Conservation (phyloP, 352 stramenopile species). For the Globisporangium irregulare region DNA sequence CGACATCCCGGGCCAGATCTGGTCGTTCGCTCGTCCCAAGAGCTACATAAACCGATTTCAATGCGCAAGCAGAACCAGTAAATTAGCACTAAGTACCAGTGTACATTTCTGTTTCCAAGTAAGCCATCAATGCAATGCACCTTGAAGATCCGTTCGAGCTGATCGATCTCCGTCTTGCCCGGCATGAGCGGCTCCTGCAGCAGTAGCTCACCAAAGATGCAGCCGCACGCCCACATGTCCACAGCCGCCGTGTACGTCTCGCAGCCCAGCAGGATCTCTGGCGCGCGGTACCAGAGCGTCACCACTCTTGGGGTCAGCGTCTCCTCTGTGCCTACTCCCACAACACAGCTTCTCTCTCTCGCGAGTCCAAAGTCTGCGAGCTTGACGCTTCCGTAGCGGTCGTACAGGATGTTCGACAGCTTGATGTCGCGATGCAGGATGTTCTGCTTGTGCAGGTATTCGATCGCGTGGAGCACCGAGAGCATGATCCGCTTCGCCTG, state of each 20-base stretch:
- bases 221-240: conserved; percentile 88
- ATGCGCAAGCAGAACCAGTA: background rate
- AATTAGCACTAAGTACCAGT: background rate
- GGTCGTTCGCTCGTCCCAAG: conserved; percentile 58
- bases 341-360: conserved; percentile 52
- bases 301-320: conserved; percentile 84
- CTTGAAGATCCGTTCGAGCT: conserved; percentile 72
- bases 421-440: conserved; percentile 94
- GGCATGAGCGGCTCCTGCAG: conserved; percentile 55
- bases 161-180: conserved; percentile 60
- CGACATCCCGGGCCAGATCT: conserved; percentile 56
- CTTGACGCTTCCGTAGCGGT: conserved; percentile 64
- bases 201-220: conserved; percentile 60
- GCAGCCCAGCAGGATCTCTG: conserved; percentile 90
- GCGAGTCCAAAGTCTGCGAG: conserved; percentile 68
- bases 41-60: conserved; percentile 20
- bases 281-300: conserved; percentile 94
- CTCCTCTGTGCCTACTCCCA: conserved; percentile 26
- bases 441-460: conserved; percentile 79
- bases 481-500: conserved; percentile 86
- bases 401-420: conserved; percentile 93
- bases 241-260: conserved; percentile 87
- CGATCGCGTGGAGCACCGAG: conserved; percentile 79
- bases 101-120: background rate
- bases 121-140: conserved; percentile 13